Percentiles rank a stretch among this genome's conserved stretches.
These are phyloP conservation scores for Aspergillus sp. DNA, from an alignment of 2,329 filamentous ascomycete genomes.

Conservation along the genomic window DNA sequence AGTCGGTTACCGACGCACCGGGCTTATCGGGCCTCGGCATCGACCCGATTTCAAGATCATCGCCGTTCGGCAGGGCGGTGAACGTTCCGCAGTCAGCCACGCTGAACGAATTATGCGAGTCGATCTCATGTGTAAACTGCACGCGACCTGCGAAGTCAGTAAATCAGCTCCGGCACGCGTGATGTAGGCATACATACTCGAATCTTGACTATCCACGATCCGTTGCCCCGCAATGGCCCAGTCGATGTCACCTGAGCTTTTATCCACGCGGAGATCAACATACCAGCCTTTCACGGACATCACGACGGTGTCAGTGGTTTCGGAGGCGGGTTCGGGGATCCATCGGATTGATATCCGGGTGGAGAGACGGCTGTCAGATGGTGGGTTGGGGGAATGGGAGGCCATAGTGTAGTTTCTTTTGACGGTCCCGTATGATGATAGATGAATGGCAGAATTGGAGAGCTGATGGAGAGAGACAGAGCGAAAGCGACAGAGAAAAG, in stretches of 20 bases:
- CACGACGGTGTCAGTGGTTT: slow-evolving; percentile 46
- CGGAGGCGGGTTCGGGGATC: slow-evolving; percentile 40
- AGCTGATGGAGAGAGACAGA: background rate
- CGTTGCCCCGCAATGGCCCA: slow-evolving; percentile 47
- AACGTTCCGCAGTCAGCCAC: slow-evolving; percentile 39
- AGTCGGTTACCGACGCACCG: slow-evolving; percentile 40
- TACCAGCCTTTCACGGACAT: slow-evolving; percentile 45
- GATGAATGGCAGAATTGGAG: background rate
- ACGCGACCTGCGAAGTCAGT: slow-evolving; percentile 27
- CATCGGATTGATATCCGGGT: slow-evolving; percentile 46
- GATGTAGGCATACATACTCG: slow-evolving; percentile 27
- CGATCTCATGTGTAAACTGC: slow-evolving; percentile 40
- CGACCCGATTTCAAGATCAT: slow-evolving; percentile 39
- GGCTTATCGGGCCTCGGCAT: slow-evolving; percentile 40
- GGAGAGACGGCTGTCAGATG: slow-evolving; percentile 26
- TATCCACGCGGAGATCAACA: slow-evolving; percentile 44
- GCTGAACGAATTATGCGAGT: slow-evolving; percentile 37
- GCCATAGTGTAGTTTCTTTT: background rate
- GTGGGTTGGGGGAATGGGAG: background rate
- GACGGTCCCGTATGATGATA: background rate
- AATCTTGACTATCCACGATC: slow-evolving; percentile 35
- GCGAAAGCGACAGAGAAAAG: background rate
- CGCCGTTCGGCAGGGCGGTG: slow-evolving; percentile 39
- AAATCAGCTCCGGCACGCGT: background rate
- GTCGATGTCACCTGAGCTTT: slow-evolving; percentile 35